These are phyloP conservation scores for Periglandula ipomoeae DNA, from an alignment of 2,329 filamentous ascomycete species.

Conservation along the genomic window DNA sequence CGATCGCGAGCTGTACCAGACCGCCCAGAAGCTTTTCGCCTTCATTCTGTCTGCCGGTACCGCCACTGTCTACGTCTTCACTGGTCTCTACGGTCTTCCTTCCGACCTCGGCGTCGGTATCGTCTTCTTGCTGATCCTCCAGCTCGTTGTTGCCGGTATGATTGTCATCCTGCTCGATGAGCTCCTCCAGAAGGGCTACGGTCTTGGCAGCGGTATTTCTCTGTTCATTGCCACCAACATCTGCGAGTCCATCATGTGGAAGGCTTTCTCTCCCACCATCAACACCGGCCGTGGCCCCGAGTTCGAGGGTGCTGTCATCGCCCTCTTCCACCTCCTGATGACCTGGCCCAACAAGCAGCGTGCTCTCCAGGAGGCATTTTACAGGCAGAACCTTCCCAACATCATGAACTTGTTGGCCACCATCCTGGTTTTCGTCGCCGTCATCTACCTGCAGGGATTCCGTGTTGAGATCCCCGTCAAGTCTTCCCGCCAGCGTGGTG, in stretches of 20 bases:
- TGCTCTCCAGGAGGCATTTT: conserved; percentile 96
- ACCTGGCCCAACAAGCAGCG: conserved; percentile 99
- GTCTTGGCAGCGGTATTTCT: conserved; percentile 95
- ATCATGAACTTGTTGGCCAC: conserved; percentile 98
- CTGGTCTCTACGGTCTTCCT: conserved; percentile 92
- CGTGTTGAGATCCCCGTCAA: conserved; percentile 99
- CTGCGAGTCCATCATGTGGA: conserved; percentile 99
- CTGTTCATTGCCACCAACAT: conserved; percentile 99
- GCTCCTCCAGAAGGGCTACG: conserved; percentile 98
- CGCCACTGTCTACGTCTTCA: conserved; percentile 96
- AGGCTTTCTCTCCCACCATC: conserved; percentile 98
- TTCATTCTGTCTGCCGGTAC: conserved; percentile 97
- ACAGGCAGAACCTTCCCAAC: conserved; percentile 98
- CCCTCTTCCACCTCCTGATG: conserved; percentile 92
- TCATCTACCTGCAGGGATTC: conserved; percentile 99
- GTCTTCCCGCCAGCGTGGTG: conserved; percentile 96
- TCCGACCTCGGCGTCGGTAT: conserved; percentile 96
- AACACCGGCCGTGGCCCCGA: conserved; percentile 98
- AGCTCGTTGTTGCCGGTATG: conserved; percentile 93
- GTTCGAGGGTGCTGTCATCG: conserved; percentile 97
- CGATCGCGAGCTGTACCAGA: conserved; percentile 99
- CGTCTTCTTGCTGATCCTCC: conserved; percentile 94
- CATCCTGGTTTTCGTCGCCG: conserved; percentile 84
- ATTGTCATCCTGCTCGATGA: conserved; percentile 99
- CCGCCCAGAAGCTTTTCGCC: conserved; percentile 96